phyloP scores from a whole-genome alignment of 495 filamentous ascomycete species.

The Bacidia gigantensis region DNA sequence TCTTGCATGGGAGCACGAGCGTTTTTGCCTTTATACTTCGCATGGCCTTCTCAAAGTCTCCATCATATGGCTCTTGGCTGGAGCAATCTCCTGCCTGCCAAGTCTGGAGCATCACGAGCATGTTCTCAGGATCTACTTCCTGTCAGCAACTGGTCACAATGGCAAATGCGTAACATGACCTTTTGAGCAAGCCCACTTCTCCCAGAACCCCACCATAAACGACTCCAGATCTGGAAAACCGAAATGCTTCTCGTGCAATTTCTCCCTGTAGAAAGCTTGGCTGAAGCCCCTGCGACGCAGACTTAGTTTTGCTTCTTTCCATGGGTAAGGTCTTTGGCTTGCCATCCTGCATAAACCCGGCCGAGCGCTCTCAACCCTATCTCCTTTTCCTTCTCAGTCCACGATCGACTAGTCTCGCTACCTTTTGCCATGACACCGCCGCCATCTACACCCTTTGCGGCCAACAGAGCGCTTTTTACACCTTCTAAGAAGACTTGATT shows the following conservation, averaged over 20 bases:
- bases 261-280: constrained; percentile 57
- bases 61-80: constrained; percentile 47
- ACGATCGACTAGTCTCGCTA: constrained; percentile 28
- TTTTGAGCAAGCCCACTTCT: constrained; percentile 54
- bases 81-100: constrained; percentile 61
- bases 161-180: constrained; percentile 20
- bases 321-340: constrained; percentile 11
- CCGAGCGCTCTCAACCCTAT: constrained; percentile 56
- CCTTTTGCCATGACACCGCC: constrained; percentile 23
- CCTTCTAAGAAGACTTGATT: constrained; percentile 65
- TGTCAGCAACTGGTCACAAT: constrained; percentile 2
- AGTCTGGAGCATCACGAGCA: constrained; percentile 54
- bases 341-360: constrained; percentile 62
- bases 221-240: constrained; percentile 51
- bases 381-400: constrained; percentile 42
- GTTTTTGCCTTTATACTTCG: constrained; percentile 53
- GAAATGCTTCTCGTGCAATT: constrained; percentile 44
- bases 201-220: constrained; percentile 61
- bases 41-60: constrained; percentile 51
- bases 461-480: constrained; percentile 51
- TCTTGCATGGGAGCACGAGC: constrained; percentile 49
- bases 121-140: constrained; percentile 47
- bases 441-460: constrained; percentile 39
- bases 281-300: constrained; percentile 42
- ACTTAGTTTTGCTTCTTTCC: background rate